Evolutionary conservation across 2,329 filamentous ascomycete genomes (phyloP).

Genomic region (Phyllosticta citribraziliensis): DNA sequence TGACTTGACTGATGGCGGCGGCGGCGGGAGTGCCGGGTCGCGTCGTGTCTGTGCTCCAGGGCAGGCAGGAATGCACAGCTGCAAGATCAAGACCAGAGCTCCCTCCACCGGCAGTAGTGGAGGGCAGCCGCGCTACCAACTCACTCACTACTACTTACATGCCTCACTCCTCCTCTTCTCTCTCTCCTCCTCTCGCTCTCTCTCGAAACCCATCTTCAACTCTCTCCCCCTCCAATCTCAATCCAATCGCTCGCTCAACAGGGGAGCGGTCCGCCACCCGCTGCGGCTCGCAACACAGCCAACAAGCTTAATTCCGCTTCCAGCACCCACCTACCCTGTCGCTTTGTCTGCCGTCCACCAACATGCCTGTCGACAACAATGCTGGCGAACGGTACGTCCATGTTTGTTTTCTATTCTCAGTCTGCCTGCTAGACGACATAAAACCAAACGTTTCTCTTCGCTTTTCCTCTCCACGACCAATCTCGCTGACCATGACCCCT

Average conservation of each 20-base stretch:
- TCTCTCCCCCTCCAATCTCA: background rate
- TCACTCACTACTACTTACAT: background rate
- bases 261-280: background rate
- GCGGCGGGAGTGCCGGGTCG: constrained; percentile 8
- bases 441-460: background rate
- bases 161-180: background rate
- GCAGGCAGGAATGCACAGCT: too few species aligned
- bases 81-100: background rate
- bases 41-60: constrained; percentile 2
- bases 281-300: background rate
- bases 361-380: constrained; percentile 3
- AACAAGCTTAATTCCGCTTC: background rate
- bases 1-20: background rate
- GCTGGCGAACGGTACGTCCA: constrained; percentile 2
- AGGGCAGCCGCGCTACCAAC: constrained; percentile 1
- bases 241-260: background rate
- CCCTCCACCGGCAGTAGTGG: constrained; percentile 6
- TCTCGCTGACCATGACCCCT: background rate
- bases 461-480: background rate
- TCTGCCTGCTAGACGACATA: background rate
- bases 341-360: background rate
- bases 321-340: background rate
- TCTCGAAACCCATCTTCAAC: too few species aligned
- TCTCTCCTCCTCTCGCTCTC: background rate
- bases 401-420: background rate